Evolutionary conservation across 2,329 filamentous ascomycete genomes (phyloP), one percentile per base, ranked within the genome.

Genomic region (Helicocarpus griseus): DNA sequence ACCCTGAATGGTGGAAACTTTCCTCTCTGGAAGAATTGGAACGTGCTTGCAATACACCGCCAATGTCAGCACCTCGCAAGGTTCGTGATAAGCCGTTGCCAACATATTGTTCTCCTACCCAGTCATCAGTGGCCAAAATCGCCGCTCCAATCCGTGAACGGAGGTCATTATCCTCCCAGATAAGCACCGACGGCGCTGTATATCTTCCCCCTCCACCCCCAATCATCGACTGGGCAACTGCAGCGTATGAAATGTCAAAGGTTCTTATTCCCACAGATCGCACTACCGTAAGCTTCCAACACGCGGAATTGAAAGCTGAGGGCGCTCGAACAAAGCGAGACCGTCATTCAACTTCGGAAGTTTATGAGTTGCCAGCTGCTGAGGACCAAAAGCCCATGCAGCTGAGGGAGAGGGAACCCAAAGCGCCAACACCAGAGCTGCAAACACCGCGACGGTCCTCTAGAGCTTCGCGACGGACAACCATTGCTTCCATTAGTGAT

Each of bases 101-200:
- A 1, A 90, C 87, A 1, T 96, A 90, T 68, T 89, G 82, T 2
- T 88, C 89, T 1, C 88, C 90, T 0, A 97, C 91, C 0, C 86
- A 91, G 55, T 87, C 91, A 0, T 97, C 89, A 39, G 82, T 83
- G 1, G 88, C 89, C 22, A 95, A 88, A 67, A 83, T 88, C 9
- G 77, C 86, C 0, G 79, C 86, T 43, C 79, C 84, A 1, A 73
- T 82, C 7, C 85, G 81, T 55, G 73, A 86, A 56, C 64, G 66
- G 13, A 66, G 57, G 48, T 64, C 61, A 5, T 59, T 58, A 9
- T 59, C 61, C 17, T 64, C 60, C n/a, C 56, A 60, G 28, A 29
- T 51, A n/a, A 22, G 17, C 78, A 81, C 39, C 77, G 83, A 53
- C 47, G 41, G 56, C 1, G 65, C 67, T 9, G 57, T 60, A 2